phyloP scores from a whole-genome alignment of 2,329 filamentous ascomycete species.

The Chaetomium sp. region DNA sequence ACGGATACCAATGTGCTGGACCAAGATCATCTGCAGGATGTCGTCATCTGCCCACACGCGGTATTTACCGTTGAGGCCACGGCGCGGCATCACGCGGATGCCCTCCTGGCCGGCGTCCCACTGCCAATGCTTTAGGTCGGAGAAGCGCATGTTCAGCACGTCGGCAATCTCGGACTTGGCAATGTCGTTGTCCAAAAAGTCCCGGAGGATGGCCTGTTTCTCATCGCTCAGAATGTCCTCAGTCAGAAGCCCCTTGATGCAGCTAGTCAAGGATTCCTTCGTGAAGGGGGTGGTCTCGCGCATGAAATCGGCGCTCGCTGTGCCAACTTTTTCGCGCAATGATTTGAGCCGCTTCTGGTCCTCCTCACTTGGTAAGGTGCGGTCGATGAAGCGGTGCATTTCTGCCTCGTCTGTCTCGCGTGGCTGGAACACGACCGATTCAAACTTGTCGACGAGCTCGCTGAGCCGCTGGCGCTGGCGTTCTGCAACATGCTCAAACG shows the following conservation, averaged over 20 bases:
- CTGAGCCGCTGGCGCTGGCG: constrained; percentile 32
- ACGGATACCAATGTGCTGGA: constrained; percentile 36
- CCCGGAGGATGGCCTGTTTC: constrained; percentile 34
- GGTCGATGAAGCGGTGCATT: constrained; percentile 29
- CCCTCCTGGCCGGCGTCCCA: constrained; percentile 36
- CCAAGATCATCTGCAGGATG: constrained; percentile 39
- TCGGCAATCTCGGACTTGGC: constrained; percentile 37
- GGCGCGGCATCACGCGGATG: constrained; percentile 37
- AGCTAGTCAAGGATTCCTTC: constrained; percentile 26
- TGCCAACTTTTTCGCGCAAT: constrained; percentile 18
- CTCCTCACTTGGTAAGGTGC: constrained; percentile 28
- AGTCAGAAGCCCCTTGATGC: constrained; percentile 34
- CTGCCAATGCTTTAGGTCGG: constrained; percentile 35
- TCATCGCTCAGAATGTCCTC: constrained; percentile 38
- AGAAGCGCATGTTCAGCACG: constrained; percentile 38
- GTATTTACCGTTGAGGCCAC: constrained; percentile 39
- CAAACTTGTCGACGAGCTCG: constrained; percentile 34
- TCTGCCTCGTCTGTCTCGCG: constrained; percentile 28
- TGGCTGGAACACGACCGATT: constrained; percentile 33
- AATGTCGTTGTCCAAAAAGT: constrained; percentile 33
- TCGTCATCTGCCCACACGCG: constrained; percentile 42
- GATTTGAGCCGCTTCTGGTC: constrained; percentile 19
- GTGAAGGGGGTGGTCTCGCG: constrained; percentile 28
- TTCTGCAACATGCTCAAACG: constrained; percentile 27
- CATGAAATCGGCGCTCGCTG: constrained; percentile 19